Conservation (phyloP, 257 asterid genomes). For the Rubia yunnanensis region DNA sequence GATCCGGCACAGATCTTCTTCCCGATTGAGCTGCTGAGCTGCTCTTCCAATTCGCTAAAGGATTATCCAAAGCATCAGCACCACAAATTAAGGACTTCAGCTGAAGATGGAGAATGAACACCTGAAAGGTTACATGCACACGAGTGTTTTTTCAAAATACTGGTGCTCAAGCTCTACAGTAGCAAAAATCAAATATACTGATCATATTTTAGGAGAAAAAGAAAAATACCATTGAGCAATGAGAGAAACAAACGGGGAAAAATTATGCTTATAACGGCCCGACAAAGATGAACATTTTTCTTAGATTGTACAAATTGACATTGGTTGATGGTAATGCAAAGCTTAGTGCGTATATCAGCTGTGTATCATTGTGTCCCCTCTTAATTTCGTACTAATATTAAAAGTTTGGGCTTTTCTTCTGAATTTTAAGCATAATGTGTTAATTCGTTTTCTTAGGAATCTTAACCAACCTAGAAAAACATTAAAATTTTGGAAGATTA, state of each 20-base stretch:
- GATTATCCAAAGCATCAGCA: constrained; percentile 13
- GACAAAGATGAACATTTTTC: background rate
- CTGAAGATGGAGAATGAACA: constrained; percentile 14
- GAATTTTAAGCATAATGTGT: background rate
- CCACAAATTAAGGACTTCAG: constrained; percentile 17
- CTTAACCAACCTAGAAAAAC: background rate
- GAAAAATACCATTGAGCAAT: too few species aligned
- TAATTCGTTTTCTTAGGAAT: background rate
- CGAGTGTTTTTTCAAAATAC: background rate
- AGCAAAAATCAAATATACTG: background rate
- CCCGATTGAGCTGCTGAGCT: constrained; percentile 5
- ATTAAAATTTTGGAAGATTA: background rate
- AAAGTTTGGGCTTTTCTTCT: background rate
- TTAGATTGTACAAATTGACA: background rate
- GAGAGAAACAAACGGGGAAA: too few species aligned
- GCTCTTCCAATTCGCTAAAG: constrained; percentile 9
- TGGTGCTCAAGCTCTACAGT: background rate
- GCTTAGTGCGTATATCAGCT: background rate
- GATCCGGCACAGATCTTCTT: constrained; percentile 8
- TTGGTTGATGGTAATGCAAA: background rate
- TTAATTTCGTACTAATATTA: background rate
- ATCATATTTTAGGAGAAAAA: background rate
- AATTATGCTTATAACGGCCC: background rate
- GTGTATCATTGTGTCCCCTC: background rate
- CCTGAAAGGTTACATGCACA: constrained; percentile 6